Conservation (phyloP, 2,329 filamentous ascomycete species). For the Fonsecaea pedrosoi region DNA sequence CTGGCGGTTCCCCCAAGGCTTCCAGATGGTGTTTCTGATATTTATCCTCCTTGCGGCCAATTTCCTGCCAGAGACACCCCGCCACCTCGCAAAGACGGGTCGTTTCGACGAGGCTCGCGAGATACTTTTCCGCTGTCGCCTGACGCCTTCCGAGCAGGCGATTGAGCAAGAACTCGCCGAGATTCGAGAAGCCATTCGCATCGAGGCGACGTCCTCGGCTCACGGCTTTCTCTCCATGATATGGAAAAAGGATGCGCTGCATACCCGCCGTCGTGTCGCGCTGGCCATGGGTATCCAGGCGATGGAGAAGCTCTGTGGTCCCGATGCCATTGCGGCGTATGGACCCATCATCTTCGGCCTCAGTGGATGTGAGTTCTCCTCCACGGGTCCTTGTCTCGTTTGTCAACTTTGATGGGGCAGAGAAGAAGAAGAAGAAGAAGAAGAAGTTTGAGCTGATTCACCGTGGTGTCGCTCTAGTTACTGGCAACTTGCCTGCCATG, state of each 20-base stretch:
- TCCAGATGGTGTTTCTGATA: conserved; percentile 65
- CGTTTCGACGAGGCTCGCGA: conserved; percentile 37
- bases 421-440: background rate
- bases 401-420: background rate
- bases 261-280: conserved; percentile 39
- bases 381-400: no score
- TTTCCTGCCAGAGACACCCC: conserved; percentile 57
- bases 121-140: conserved; percentile 29
- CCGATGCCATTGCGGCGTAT: conserved; percentile 40
- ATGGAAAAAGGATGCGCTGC: conserved; percentile 38
- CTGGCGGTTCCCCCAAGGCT: conserved; percentile 68
- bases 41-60: conserved; percentile 61
- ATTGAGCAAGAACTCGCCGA: conserved; percentile 41
- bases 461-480: conserved; percentile 4
- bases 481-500: conserved; percentile 29
- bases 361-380: conserved; percentile 3
- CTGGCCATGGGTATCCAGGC: conserved; percentile 39
- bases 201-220: conserved; percentile 39
- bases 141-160: conserved; percentile 17
- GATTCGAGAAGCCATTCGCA: conserved; percentile 40
- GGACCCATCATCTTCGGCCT: conserved; percentile 38
- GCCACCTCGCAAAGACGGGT: conserved; percentile 41
- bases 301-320: conserved; percentile 41
- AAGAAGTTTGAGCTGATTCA: background rate
- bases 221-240: conserved; percentile 40